phyloP scores from a whole-genome alignment of 208 protist species.

The Naegleria fowleri region DNA sequence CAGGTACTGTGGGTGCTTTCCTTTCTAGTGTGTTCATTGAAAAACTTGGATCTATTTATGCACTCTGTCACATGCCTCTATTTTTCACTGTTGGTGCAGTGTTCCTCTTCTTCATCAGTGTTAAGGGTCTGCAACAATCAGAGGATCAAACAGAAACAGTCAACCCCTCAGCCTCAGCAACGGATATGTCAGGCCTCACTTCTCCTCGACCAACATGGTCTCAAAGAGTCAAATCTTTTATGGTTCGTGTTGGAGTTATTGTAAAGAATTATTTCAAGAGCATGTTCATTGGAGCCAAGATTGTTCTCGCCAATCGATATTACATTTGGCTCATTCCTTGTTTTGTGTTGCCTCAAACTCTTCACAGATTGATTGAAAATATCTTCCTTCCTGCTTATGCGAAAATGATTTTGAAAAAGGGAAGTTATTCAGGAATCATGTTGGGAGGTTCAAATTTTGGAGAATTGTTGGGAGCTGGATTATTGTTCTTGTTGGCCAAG shows the following conservation, averaged over 20 bases:
- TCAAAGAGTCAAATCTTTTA: background rate
- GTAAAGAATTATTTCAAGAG: background rate
- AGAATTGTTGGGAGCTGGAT: background rate
- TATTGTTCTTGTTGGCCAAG: background rate
- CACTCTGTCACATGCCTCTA: background rate
- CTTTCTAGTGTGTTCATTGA: background rate
- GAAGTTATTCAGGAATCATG: background rate
- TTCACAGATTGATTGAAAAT: constrained; percentile 5
- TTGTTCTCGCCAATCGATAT: background rate
- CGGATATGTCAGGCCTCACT: too few species aligned
- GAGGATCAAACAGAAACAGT: background rate
- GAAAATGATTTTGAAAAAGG: background rate
- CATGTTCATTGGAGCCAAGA: background rate
- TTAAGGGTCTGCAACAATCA: background rate
- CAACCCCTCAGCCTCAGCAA: background rate
- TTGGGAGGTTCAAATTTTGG: background rate
- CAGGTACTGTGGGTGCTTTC: background rate
- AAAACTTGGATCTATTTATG: background rate
- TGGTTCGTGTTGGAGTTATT: background rate
- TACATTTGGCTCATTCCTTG: background rate
- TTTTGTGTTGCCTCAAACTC: background rate
- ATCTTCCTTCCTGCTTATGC: background rate
- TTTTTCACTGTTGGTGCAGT: background rate
- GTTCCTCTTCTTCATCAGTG: background rate
- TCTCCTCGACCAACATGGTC: background rate